Conservation (phyloP, 345 rosid genomes). For the Citrus inodora region DNA sequence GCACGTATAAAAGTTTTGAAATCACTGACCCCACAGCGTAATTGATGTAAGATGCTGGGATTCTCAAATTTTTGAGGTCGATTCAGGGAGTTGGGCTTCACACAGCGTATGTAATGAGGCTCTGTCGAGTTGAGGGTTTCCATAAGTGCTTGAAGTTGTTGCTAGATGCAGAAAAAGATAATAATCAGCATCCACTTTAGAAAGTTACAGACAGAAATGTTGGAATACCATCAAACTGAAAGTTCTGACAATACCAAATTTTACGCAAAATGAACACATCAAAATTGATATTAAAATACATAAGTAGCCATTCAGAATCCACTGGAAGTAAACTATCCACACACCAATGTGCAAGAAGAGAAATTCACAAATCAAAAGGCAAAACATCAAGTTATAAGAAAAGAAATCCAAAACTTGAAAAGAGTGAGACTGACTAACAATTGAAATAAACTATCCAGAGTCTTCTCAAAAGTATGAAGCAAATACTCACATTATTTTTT, state of each 20-base stretch:
- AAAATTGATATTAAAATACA: background rate
- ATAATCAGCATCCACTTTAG: conserved; percentile 16
- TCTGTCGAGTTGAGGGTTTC: conserved; percentile 90
- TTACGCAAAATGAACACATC: background rate
- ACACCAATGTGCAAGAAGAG: background rate
- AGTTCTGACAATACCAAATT: background rate
- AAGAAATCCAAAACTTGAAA: background rate
- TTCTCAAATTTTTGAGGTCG: conserved; percentile 89
- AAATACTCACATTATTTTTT: background rate
- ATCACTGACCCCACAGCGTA: conserved; percentile 93
- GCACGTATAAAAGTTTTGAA: background rate
- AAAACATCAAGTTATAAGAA: background rate
- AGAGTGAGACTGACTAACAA: background rate
- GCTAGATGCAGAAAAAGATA: conserved; percentile 41
- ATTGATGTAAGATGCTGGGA: conserved; percentile 77
- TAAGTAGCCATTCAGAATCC: background rate
- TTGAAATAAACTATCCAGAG: background rate
- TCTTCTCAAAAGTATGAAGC: background rate
- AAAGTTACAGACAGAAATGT: background rate
- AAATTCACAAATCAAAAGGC: background rate
- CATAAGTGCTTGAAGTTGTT: conserved; percentile 99
- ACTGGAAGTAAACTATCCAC: background rate
- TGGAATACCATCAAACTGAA: background rate
- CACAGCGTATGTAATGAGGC: conserved; percentile 98
- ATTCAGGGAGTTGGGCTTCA: conserved; percentile 93